Evolutionary conservation across 2,329 filamentous ascomycete genomes (phyloP), one percentile per base, ranked within the genome.

Genomic region (Trematosphaeria pertusa): DNA sequence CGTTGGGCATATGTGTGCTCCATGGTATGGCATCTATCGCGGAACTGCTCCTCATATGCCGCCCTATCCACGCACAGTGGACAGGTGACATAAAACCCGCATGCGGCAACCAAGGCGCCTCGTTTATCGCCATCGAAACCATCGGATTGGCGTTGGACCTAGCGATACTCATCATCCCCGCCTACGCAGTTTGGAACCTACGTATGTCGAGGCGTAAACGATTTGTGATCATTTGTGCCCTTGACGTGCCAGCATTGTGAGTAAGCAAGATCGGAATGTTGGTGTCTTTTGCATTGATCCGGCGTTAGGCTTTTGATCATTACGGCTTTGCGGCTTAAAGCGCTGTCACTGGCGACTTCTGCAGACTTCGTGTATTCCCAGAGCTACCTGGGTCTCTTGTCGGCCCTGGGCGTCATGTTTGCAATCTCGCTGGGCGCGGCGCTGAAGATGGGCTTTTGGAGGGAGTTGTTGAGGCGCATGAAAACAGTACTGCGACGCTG

Each of bases 351-450:
- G 3, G 33, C 44, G 6, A 37, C n/a, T 9, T 47, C 44, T 1
- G 32, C 37, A 3, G 44, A 47, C 15, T 47, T 47, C 17, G 35
- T 41, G 9, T 42, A 42, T 31, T 35, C 44, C 4, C 15, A 47
- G 20, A 43, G 44, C 24, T 38, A 42, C 17, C 32, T 43, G 2
- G 37, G 37, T 3, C 24, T 47, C 1, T 19, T 47, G 2, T 47
- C 44, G 3, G 33, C 37, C 4, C 9, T 47, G 3, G 44, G 37
- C 3, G 37, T 30, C 7, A 42, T 47, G 32, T 3, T 42, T 6
- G 31, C 28, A 12, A 19, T 47, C 12, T 10, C 17, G 1, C 5
- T 37, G 6, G 37, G 37, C 12, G 35, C 42, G 14, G 18, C 32
- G 15, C 28, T n/a, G n/a, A n/a, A n/a, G n/a, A n/a, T n/a, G n/a